phyloP scores from a whole-genome alignment of 2,329 filamentous ascomycete genomes.

The Meredithiella fracta region DNA sequence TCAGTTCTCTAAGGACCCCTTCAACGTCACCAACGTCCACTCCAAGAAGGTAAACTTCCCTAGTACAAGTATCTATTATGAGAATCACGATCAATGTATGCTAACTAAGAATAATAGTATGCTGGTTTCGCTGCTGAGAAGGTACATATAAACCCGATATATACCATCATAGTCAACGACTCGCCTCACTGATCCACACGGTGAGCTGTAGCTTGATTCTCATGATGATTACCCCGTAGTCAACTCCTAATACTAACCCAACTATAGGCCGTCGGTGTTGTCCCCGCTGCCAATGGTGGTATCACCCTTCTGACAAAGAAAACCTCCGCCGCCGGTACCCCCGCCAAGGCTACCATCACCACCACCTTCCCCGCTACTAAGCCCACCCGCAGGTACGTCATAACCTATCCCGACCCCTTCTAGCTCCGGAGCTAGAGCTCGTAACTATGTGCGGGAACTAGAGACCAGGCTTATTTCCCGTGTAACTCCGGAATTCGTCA shows the following conservation, averaged over 20 bases:
- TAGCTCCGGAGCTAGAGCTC: too few species aligned
- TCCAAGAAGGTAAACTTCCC: conserved; percentile 57
- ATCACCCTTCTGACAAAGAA: conserved; percentile 78
- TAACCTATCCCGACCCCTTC: background rate
- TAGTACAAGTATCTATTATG: background rate
- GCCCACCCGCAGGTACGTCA: conserved; percentile 49
- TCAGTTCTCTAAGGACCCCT: conserved; percentile 83
- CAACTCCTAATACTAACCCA: conserved; percentile 6
- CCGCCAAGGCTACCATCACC: conserved; percentile 47
- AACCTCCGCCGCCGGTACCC: conserved; percentile 52
- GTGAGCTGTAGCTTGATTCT: background rate
- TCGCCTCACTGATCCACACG: too few species aligned
- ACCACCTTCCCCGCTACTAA: conserved; percentile 56
- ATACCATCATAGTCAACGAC: background rate
- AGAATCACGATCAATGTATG: conserved; percentile 5
- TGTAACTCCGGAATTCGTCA: background rate
- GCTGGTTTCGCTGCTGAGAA: conserved; percentile 88
- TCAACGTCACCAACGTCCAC: conserved; percentile 88
- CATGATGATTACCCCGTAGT: too few species aligned
- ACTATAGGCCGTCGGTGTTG: conserved; percentile 65
- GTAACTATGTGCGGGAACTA: too few species aligned
- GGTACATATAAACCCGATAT: conserved; percentile 43
- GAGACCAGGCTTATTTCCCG: background rate
- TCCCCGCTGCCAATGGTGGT: conserved; percentile 59
- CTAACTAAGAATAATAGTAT: conserved; percentile 42